These are phyloP conservation scores for Ophiobolus disseminans DNA, from an alignment of 2,329 filamentous ascomycete species.

Conservation along the genomic window DNA sequence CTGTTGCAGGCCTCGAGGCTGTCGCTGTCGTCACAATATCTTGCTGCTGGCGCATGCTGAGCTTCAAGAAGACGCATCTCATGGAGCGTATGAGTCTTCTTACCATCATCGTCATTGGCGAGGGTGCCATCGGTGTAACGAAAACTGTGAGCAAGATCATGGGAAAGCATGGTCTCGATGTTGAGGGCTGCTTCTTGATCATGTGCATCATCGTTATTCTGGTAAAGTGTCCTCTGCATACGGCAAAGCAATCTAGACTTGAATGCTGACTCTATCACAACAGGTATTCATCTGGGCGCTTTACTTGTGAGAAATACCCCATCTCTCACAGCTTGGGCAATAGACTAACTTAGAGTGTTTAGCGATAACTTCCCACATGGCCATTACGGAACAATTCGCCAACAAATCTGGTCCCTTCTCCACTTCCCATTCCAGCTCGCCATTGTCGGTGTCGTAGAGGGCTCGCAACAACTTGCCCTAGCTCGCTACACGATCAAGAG, in stretches of 20 bases:
- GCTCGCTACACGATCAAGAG: constrained; percentile 56
- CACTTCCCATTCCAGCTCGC: constrained; percentile 71
- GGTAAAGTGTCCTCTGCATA: constrained; percentile 23
- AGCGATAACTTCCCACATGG: constrained; percentile 61
- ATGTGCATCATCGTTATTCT: constrained; percentile 47
- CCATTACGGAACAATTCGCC: constrained; percentile 61
- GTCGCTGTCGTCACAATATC: constrained; percentile 61
- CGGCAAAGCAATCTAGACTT: not conserved
- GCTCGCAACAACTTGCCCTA: constrained; percentile 64
- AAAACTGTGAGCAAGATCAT: constrained; percentile 57
- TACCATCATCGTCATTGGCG: constrained; percentile 71
- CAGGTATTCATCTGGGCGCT: constrained; percentile 67
- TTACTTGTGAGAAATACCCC: too few relatives aligned
- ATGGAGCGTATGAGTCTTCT: constrained; percentile 69
- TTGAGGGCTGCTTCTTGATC: constrained; percentile 44
- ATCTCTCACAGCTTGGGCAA: too few relatives aligned
- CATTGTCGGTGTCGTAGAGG: constrained; percentile 70
- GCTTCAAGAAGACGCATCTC: constrained; percentile 68
- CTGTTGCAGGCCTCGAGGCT: constrained; percentile 61
- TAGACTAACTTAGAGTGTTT: too few relatives aligned
- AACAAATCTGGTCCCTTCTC: constrained; percentile 64
- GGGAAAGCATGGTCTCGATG: constrained; percentile 45
- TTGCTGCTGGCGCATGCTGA: constrained; percentile 62
- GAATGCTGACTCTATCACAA: not conserved
- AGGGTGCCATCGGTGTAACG: constrained; percentile 68